phyloP scores from a whole-genome alignment of 169 alveolate genomes.

The Plasmodium inui region DNA sequence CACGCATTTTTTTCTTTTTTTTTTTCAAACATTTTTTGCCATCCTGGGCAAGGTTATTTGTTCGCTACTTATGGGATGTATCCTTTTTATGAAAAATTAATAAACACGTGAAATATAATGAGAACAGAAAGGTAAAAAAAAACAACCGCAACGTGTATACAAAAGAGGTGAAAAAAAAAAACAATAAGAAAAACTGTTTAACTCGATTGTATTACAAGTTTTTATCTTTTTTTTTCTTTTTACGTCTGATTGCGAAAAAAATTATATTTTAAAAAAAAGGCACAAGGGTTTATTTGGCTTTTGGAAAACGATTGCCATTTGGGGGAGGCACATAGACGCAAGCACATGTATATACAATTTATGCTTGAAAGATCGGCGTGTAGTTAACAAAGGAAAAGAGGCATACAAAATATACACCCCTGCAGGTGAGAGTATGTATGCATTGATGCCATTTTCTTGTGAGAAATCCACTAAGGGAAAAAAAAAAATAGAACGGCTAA shows the following conservation, averaged over 20 bases:
- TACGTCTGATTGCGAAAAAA: background rate
- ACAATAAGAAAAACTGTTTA: background rate
- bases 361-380: background rate
- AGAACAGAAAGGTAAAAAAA: background rate
- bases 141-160: background rate
- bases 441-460: background rate
- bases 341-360: background rate
- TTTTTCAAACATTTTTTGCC: conserved; percentile 1
- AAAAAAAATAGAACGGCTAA: background rate
- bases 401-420: background rate
- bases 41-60: background rate
- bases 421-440: background rate
- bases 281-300: background rate
- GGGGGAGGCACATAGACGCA: background rate
- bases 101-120: background rate
- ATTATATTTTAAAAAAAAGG: background rate
- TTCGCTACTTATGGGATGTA: background rate
- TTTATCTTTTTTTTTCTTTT: background rate
- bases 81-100: no score
- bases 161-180: background rate
- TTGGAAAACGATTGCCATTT: background rate
- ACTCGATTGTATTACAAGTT: background rate
- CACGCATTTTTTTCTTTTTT: background rate
- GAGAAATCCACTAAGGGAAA: background rate
- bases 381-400: background rate